Conservation (phyloP, 2,329 filamentous ascomycete genomes). For the Penicillium brevicompactum region DNA sequence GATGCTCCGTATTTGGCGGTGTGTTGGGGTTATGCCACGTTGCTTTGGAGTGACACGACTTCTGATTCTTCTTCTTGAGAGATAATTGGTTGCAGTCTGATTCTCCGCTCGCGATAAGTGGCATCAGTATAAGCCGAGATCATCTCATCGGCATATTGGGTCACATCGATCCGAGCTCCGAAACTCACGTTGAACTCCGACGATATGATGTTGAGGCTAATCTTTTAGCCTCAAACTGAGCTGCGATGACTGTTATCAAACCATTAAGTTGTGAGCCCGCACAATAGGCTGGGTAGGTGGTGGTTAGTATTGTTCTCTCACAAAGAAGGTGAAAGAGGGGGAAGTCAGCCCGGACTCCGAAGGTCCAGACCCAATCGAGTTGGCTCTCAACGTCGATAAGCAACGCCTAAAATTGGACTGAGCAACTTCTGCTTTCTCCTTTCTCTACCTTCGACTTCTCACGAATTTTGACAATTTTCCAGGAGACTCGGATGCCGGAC, state of each 20-base stretch:
- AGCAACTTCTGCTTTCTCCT: too few species aligned
- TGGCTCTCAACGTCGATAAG: neutral
- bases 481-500: neutral
- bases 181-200: neutral
- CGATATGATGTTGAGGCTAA: too few species aligned
- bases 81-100: neutral
- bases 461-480: neutral
- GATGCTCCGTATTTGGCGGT: neutral
- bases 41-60: neutral
- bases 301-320: neutral
- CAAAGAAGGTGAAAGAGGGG: neutral
- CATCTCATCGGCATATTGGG: neutral
- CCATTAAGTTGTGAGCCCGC: too few species aligned
- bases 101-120: neutral
- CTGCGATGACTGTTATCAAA: too few species aligned
- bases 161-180: constrained; percentile 7
- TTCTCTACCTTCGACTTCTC: too few species aligned
- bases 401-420: neutral
- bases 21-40: neutral
- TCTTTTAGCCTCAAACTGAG: too few species aligned
- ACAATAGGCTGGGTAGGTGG: neutral
- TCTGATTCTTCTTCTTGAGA: neutral
- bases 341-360: neutral
- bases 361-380: neutral
- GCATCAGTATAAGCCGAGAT: neutral